These are phyloP conservation scores for Cyanidiococcus yangmingshanensis DNA, from an alignment of 23 red algal genomes.

Conservation along the genomic window DNA sequence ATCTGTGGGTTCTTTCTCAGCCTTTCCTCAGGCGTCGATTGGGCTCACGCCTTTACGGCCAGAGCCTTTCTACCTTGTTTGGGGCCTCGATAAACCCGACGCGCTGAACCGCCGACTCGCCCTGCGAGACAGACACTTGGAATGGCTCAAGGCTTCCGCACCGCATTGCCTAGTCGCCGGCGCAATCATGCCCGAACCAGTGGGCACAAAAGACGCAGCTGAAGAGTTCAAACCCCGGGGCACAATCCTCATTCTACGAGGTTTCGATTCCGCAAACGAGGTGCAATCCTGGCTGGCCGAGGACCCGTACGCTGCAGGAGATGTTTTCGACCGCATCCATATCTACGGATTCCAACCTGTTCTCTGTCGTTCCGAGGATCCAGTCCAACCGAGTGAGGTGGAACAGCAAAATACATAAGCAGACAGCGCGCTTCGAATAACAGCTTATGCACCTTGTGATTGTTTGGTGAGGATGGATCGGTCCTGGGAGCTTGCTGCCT, in stretches of 20 bases:
- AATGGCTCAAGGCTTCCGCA: neutral
- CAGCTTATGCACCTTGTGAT: too few relatives aligned
- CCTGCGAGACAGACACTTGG: neutral
- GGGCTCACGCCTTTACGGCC: neutral
- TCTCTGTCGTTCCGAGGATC: too few relatives aligned
- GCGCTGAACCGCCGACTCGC: neutral
- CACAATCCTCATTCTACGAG: neutral
- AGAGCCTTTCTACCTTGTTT: neutral
- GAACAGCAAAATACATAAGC: too few relatives aligned
- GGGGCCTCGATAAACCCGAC: neutral
- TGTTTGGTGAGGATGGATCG: too few relatives aligned
- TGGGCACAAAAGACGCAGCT: neutral
- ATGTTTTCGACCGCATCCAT: constrained; percentile 2
- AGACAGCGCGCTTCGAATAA: too few relatives aligned
- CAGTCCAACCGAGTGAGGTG: too few relatives aligned
- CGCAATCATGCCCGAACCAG: neutral
- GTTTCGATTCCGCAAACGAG: neutral
- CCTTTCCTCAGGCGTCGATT: neutral
- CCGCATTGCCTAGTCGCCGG: neutral
- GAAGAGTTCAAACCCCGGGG: neutral
- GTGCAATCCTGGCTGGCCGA: neutral
- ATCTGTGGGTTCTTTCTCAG: neutral
- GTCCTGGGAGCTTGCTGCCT: too few relatives aligned
- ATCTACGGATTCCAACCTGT: constrained; percentile 4
- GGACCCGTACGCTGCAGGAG: neutral